Evolutionary conservation across 495 filamentous ascomycete species (phyloP), one percentile per base, ranked within the genome.

Genomic region (Trichoderma asperelloides): DNA sequence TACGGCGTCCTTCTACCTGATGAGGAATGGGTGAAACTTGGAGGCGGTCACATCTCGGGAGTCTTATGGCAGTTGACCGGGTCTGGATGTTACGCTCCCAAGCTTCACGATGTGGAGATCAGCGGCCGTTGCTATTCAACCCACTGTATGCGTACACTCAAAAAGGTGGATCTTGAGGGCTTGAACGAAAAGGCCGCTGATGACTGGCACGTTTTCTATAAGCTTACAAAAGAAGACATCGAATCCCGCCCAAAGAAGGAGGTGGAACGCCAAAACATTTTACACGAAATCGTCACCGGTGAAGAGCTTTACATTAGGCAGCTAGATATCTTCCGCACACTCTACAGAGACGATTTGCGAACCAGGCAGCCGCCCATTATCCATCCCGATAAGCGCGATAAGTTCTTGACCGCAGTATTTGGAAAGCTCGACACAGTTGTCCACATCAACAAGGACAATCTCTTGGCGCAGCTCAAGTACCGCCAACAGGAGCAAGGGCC

Each of bases 11-110:
- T 99, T 47, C 80, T 96, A 11, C 88, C 89, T 25, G 94, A 97
- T 37, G 95, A 99, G 74, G 95, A 99, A 79, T 99, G 95, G 95
- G 90, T 99, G 68, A 97, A 96, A 74, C 92, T 97, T 72, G 87
- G 90, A 27, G 75, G 80, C 3, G 90, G 89, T 18, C 81, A 80
- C 9, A 84, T 97, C 69, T 89, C 89, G 15, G 95, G 95, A 43
- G 93, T 99, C 21, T 77, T 99, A 55, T 97, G 89, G 78, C 95
- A 98, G 74, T 83, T 99, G 28, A 98, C 93, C 23, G 95, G 95
- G 11, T 87, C 86, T 33, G 95, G 95, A 16, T 99, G 95, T 75
- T 99, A 98, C 74, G 87, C 93, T 4, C 83, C 91, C 9, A 87
- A 85, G 67, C 74, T 98, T 18, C 95, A 99, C 72, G 86, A 90